Evolutionary conservation across 345 rosid species (phyloP).

Genomic region (Brassica nigra): DNA sequence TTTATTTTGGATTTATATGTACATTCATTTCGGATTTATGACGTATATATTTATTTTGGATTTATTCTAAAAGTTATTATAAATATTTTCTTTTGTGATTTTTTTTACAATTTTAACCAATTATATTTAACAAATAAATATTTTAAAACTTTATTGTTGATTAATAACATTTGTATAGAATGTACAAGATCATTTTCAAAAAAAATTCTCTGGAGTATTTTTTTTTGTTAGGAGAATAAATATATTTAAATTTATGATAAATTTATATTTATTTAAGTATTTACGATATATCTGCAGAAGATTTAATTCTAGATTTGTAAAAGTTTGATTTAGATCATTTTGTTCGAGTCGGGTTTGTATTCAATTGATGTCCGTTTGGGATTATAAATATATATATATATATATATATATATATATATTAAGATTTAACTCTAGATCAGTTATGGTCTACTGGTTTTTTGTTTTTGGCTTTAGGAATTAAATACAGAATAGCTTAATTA

Average conservation of each 20-base stretch:
- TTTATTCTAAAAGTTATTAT: too few relatives aligned
- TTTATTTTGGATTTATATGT: background rate
- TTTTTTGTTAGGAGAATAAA: background rate
- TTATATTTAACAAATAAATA: background rate
- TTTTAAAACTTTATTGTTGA: background rate
- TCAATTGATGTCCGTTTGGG: too few relatives aligned
- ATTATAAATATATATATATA: too few relatives aligned
- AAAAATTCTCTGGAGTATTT: background rate
- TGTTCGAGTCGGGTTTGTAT: too few relatives aligned
- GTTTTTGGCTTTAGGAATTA: too few relatives aligned
- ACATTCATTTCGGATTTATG: background rate
- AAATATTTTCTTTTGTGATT: too few relatives aligned
- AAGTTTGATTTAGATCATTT: too few relatives aligned
- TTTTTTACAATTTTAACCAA: background rate
- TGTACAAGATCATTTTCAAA: background rate
- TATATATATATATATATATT: too few relatives aligned
- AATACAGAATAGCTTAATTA: background rate
- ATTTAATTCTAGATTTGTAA: slow-evolving; percentile 28
- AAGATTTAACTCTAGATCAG: too few relatives aligned
- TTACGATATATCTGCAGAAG: background rate
- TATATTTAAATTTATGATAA: too few relatives aligned
- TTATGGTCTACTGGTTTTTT: too few relatives aligned
- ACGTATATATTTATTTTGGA: background rate
- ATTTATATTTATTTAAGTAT: background rate
- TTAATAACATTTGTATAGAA: too few relatives aligned